These are phyloP conservation scores for Peronospora destructor DNA, from an alignment of 352 stramenopile genomes.

Conservation along the genomic window DNA sequence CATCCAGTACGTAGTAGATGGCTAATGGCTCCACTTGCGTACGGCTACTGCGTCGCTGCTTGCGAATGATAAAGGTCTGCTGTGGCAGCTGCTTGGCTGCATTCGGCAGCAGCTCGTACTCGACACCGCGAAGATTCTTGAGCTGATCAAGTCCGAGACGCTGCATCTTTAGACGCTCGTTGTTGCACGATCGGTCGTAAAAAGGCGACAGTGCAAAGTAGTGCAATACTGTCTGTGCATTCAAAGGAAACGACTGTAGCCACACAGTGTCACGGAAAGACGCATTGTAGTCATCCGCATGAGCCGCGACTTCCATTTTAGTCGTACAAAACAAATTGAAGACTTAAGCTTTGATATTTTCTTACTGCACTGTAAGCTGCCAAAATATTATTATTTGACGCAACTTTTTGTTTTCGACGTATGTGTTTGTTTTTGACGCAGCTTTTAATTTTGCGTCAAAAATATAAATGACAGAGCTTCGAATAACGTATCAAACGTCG, in stretches of 20 bases:
- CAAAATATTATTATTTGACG: no score
- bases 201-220: conserved; percentile 84
- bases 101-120: conserved; percentile 85
- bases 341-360: no score
- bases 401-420: no score
- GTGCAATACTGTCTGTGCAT: conserved; percentile 79
- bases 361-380: no score
- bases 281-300: conserved; percentile 83
- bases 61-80: conserved; percentile 83
- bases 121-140: conserved; percentile 81
- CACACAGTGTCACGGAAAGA: conserved; percentile 86
- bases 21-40: conserved; percentile 76
- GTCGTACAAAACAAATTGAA: no score
- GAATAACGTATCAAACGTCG: conserved; percentile 35
- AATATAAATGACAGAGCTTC: conserved; percentile 5
- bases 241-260: conserved; percentile 80
- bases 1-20: conserved; percentile 86
- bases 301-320: conserved; percentile 52
- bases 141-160: conserved; percentile 79
- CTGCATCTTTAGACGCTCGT: conserved; percentile 88
- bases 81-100: conserved; percentile 77
- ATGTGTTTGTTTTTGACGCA: no score
- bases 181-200: conserved; percentile 87
- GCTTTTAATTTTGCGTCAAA: background rate
- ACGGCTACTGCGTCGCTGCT: conserved; percentile 69